Percentiles rank a stretch among this genome's conserved stretches.
These are phyloP conservation scores for Sphenostylis stenocarpa DNA, from an alignment of 306 rosid species.

Conservation along the genomic window DNA sequence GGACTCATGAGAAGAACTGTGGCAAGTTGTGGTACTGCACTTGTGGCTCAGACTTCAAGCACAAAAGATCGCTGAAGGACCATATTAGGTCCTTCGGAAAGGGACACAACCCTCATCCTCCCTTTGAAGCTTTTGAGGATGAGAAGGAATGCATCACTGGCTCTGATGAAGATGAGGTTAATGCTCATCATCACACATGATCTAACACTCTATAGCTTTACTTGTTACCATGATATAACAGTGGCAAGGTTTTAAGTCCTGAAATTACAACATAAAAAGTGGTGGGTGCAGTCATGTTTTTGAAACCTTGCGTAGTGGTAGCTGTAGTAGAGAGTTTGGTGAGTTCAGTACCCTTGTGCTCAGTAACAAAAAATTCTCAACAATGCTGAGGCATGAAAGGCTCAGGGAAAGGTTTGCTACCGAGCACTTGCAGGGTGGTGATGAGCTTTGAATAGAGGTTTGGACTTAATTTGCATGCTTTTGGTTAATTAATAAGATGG, in stretches of 20 bases:
- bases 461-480: constrained; percentile 28
- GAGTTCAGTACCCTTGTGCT: constrained; percentile 75
- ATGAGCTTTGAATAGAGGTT: not conserved
- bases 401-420: constrained; percentile 68
- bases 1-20: constrained; percentile 96
- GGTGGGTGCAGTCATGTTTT: too few relatives aligned
- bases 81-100: constrained; percentile 84
- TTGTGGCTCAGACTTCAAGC: constrained; percentile 96
- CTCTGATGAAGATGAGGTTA: constrained; percentile 58
- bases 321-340: not conserved
- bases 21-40: constrained; percentile 95
- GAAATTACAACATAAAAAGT: not conserved
- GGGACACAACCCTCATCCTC: constrained; percentile 59
- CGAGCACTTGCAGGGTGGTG: constrained; percentile 61
- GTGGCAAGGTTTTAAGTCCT: not conserved
- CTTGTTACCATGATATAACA: not conserved
- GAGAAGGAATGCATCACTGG: constrained; percentile 69
- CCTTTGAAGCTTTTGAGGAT: constrained; percentile 58
- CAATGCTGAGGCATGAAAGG: constrained; percentile 31
- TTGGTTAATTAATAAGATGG: constrained; percentile 45
- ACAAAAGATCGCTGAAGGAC: constrained; percentile 90
- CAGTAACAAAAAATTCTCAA: constrained; percentile 77
- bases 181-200: constrained; percentile 31
- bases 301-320: not conserved
- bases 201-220: not conserved